Percentiles rank a stretch among this genome's conserved stretches.
These are phyloP conservation scores for Solanum dulcamara DNA, from an alignment of 257 asterid genomes.

Conservation along the genomic window DNA sequence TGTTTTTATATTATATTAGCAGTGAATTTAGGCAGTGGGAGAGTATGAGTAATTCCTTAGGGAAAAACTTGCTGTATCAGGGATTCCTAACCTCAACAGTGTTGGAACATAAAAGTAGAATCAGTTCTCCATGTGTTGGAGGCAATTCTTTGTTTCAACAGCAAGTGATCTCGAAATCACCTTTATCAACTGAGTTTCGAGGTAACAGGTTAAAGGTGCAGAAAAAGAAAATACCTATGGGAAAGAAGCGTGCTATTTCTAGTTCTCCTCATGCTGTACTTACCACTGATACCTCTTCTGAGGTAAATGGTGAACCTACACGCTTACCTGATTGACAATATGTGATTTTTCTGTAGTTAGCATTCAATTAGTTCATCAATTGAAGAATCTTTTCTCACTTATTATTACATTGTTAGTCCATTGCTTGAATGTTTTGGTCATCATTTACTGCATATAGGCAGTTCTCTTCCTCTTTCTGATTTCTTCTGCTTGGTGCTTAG, in stretches of 20 bases:
- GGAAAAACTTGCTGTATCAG: slow-evolving; percentile 78
- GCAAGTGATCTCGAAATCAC: slow-evolving; percentile 52
- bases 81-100: slow-evolving; percentile 48
- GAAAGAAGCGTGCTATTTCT: slow-evolving; percentile 26
- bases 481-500: neutral
- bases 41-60: slow-evolving; percentile 59
- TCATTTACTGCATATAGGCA: neutral
- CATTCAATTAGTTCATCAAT: neutral
- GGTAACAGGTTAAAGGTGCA: slow-evolving; percentile 37
- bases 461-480: neutral
- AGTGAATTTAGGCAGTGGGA: slow-evolving; percentile 5
- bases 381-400: neutral
- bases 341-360: neutral
- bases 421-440: neutral
- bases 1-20: neutral
- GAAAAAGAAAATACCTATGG: slow-evolving; percentile 41
- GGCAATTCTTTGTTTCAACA: slow-evolving; percentile 55
- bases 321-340: neutral
- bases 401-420: neutral
- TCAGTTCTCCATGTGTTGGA: slow-evolving; percentile 42
- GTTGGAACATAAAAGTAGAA: slow-evolving; percentile 50
- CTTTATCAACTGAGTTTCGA: slow-evolving; percentile 52
- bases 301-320: slow-evolving; percentile 28
- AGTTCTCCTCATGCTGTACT: slow-evolving; percentile 51
- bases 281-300: slow-evolving; percentile 42